Conservation (phyloP, 257 asterid genomes). For the Solanum bulbocastanum region DNA sequence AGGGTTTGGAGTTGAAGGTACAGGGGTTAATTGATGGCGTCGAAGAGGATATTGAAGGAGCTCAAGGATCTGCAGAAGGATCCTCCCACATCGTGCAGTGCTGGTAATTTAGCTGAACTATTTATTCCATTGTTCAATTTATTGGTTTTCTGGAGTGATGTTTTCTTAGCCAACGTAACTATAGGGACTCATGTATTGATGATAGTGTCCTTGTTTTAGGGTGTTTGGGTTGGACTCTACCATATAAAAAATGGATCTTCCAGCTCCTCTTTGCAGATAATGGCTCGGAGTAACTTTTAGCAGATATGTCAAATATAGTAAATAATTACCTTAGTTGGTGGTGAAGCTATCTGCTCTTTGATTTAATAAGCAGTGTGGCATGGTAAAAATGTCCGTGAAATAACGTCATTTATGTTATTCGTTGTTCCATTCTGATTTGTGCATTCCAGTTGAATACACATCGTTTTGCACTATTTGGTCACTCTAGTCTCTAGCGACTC, state of each 20-base stretch:
- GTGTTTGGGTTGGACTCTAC: neutral
- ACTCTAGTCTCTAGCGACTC: neutral
- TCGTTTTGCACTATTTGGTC: neutral
- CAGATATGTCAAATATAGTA: neutral
- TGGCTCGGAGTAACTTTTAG: neutral
- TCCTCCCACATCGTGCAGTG: constrained; percentile 4
- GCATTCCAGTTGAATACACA: neutral
- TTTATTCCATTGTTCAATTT: neutral
- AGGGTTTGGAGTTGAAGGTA: neutral
- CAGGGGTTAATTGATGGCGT: neutral
- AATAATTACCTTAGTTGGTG: neutral
- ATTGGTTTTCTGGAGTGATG: neutral
- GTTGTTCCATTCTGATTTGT: neutral
- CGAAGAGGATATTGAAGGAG: constrained; percentile 6
- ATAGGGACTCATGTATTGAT: neutral
- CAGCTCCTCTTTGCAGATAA: neutral
- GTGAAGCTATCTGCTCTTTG: neutral
- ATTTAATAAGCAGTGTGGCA: neutral
- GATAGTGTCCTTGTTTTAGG: neutral
- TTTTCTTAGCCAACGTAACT: neutral
- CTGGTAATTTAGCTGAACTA: neutral
- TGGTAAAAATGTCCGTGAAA: neutral
- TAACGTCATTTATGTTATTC: neutral
- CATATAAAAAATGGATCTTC: neutral
- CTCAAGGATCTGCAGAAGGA: constrained; percentile 3